phyloP scores from a whole-genome alignment of 129 eudicot species.

The Pulicaria dysenterica region DNA sequence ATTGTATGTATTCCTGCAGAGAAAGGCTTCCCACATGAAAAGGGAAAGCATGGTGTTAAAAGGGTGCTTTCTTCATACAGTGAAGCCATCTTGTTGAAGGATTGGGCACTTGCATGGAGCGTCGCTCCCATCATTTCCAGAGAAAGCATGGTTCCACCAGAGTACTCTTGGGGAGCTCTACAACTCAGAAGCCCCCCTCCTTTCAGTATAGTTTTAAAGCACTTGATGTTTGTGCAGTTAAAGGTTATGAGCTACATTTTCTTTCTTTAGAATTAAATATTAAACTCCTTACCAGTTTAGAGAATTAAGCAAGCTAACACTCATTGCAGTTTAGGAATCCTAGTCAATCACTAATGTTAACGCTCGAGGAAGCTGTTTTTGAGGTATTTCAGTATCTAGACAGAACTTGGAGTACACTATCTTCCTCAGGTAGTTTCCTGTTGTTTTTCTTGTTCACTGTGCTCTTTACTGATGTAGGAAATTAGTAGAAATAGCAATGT shows the following conservation, averaged over 20 bases:
- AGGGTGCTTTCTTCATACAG: conserved; percentile 15
- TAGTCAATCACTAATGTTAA: not conserved
- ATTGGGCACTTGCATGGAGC: conserved; percentile 13
- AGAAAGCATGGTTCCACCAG: conserved; percentile 17
- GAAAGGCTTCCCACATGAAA: not conserved
- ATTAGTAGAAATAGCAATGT: no score
- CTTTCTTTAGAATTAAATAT: not conserved
- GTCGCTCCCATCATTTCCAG: conserved; percentile 11
- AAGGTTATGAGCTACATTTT: not conserved
- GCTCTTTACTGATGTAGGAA: no score
- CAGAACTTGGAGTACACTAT: conserved; percentile 5
- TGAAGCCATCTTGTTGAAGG: conserved; percentile 12
- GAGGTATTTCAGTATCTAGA: conserved; percentile 20
- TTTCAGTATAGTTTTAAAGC: conserved; percentile 9
- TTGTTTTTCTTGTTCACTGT: no score
- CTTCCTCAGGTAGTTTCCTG: not conserved
- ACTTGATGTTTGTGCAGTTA: not conserved
- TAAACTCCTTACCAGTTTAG: not conserved
- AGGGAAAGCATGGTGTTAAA: not conserved
- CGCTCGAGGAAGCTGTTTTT: conserved; percentile 5
- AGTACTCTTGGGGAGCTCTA: conserved; percentile 19
- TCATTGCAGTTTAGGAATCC: not conserved
- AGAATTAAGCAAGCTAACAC: not conserved
- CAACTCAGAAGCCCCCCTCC: conserved; percentile 24
- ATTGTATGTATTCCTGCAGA: conserved; percentile 20